These are phyloP conservation scores for Sedum album DNA, from an alignment of 164 flowering plant genomes.

Conservation along the genomic window DNA sequence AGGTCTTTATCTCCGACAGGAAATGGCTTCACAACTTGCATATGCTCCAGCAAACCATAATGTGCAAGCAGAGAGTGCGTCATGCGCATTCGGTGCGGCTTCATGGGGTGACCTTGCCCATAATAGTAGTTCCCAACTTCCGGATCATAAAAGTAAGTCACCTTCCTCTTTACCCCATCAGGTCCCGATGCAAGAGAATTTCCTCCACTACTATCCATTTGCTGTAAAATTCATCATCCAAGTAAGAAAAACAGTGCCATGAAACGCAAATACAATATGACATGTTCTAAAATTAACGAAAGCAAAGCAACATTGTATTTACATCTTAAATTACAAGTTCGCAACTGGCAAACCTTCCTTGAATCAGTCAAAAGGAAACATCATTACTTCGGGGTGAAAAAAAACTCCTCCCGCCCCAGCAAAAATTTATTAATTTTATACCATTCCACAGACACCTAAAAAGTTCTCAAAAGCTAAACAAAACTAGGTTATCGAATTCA, in stretches of 20 bases:
- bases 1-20: slow-evolving; percentile 50
- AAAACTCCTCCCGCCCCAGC: no score
- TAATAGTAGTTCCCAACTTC: slow-evolving; percentile 58
- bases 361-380: no score
- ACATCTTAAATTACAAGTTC: no score
- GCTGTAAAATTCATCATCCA: background rate
- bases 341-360: no score
- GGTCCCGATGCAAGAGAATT: slow-evolving; percentile 27
- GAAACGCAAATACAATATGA: no score
- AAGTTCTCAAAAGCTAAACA: no score
- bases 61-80: slow-evolving; percentile 52
- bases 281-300: no score
- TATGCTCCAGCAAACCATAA: slow-evolving; percentile 42
- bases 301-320: no score
- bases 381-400: no score
- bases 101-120: slow-evolving; percentile 60
- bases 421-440: no score
- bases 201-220: slow-evolving; percentile 11
- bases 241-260: background rate
- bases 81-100: slow-evolving; percentile 57
- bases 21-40: slow-evolving; percentile 42
- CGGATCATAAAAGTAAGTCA: slow-evolving; percentile 46
- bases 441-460: no score
- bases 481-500: no score
- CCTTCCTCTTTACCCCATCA: slow-evolving; percentile 42